Evolutionary conservation across 768 basidiomycete genomes (phyloP), one percentile per base, ranked within the genome.

Genomic region (Naganishia randhawae): DNA sequence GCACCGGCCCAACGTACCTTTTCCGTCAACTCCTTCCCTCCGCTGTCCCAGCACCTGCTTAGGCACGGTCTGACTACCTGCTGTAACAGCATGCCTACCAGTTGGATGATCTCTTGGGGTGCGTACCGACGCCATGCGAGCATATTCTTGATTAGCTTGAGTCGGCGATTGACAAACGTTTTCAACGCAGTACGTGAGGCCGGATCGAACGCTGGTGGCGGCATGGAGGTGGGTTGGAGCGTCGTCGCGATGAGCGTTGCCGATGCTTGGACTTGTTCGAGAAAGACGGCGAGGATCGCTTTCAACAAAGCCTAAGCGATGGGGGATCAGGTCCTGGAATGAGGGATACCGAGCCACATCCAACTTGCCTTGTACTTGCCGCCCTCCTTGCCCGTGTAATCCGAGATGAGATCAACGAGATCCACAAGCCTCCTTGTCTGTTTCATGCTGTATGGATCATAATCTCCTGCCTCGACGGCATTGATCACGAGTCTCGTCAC

Each of bases 31-130:
- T 85, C 85, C 77, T 88, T 84, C 1, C 91, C 91, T 13, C 93
- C 92, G 41, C 90, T 88, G 50, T 91, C 90, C 93, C 92, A 96
- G 10, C 89, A 89, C 66, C 83, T 84, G 69, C 86, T 84, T 6
- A 91, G 87, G 33, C 90, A 82, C 6, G 85, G 85, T 57, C 88
- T 73, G 50, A 93, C 83, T 69, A 84, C 84, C 22, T 84, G 81
- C 25, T 84, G 84, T 10, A 90, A 82, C 17, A 92, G 78, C 70
- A 82, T 83, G 16, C 80, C 83, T 25, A 85, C 83, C 51, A 90
- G 80, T 54, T 82, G 78, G 9, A 83, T 85, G 83, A 86, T 54
- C 81, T 72, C 82, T 71, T 87, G 87, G 29, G 86, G 86, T 2
- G 85, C 82, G 73, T 87, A 87, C 73, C 88, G 88, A 68, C 89